Percentiles rank a stretch among this genome's conserved stretches.
Evolutionary conservation across 495 filamentous ascomycete genomes (phyloP).

Genomic region (Chlorociboria aeruginascens): DNA sequence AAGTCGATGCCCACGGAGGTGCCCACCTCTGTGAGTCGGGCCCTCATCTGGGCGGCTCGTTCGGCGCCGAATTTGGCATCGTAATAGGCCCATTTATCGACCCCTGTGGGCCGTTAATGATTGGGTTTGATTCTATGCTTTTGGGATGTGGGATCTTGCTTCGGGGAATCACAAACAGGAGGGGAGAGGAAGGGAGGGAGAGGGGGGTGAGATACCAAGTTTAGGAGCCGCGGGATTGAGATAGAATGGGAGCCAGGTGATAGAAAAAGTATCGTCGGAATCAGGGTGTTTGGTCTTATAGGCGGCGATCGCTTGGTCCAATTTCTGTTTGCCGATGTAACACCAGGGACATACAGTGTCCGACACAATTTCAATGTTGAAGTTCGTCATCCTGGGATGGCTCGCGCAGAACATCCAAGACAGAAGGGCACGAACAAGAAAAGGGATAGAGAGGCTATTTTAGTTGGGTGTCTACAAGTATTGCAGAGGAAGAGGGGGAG

Average conservation of each 20-base stretch:
- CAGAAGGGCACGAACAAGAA: background rate
- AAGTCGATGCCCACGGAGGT: slow-evolving; percentile 58
- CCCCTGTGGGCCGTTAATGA: slow-evolving; percentile 21
- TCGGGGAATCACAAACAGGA: background rate
- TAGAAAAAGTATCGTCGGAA: slow-evolving; percentile 52
- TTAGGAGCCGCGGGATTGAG: slow-evolving; percentile 55
- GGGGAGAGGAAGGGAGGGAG: background rate
- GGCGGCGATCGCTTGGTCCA: slow-evolving; percentile 54
- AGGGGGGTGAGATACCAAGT: slow-evolving; percentile 6
- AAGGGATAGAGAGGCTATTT: too few species aligned
- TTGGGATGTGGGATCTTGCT: background rate
- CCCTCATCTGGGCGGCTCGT: slow-evolving; percentile 40
- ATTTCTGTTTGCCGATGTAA: slow-evolving; percentile 70
- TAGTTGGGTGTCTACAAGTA: too few species aligned
- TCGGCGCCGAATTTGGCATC: slow-evolving; percentile 45
- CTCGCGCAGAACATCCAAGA: slow-evolving; percentile 17
- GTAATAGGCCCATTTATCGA: slow-evolving; percentile 47
- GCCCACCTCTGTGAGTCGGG: slow-evolving; percentile 46
- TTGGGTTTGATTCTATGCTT: background rate
- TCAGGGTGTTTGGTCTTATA: slow-evolving; percentile 48
- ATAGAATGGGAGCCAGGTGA: slow-evolving; percentile 70
- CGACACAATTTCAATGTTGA: slow-evolving; percentile 62
- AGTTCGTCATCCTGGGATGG: slow-evolving; percentile 59
- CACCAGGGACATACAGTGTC: slow-evolving; percentile 82
- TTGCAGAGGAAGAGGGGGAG: too few species aligned